These are phyloP conservation scores for Pseudonitzschia multistriata DNA, from an alignment of 108 stramenopile genomes.

Conservation along the genomic window DNA sequence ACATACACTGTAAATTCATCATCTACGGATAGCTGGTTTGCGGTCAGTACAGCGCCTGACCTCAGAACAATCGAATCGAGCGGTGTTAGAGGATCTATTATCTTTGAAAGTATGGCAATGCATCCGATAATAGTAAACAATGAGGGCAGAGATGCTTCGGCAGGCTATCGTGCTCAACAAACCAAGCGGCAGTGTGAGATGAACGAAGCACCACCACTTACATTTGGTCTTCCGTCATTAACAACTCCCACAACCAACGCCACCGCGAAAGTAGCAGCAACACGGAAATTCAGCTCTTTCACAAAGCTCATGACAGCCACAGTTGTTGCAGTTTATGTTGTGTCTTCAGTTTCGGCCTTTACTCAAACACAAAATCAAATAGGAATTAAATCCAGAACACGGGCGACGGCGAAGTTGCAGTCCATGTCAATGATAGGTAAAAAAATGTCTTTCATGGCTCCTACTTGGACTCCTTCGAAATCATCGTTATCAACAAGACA, in stretches of 20 bases:
- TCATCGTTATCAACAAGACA: background rate
- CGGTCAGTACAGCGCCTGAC: background rate
- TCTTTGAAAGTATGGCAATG: background rate
- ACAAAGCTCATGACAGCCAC: slow-evolving; percentile 6
- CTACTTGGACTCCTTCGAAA: background rate
- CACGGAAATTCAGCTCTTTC: background rate
- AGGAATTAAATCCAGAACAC: background rate
- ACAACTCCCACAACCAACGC: background rate
- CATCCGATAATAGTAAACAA: slow-evolving; percentile 6
- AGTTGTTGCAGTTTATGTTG: slow-evolving; percentile 4
- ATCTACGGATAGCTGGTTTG: background rate
- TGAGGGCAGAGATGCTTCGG: background rate
- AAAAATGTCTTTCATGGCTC: background rate
- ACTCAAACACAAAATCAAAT: slow-evolving; percentile 11
- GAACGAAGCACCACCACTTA: slow-evolving; percentile 2
- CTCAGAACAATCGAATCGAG: slow-evolving; percentile 2
- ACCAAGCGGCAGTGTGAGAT: background rate
- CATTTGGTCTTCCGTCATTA: background rate
- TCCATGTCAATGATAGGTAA: background rate
- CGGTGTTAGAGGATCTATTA: background rate
- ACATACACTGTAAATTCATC: background rate
- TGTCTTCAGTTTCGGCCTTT: slow-evolving; percentile 8
- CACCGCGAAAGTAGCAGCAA: background rate
- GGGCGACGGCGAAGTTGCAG: background rate
- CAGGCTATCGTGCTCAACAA: background rate